phyloP scores from a whole-genome alignment of 257 asterid species.

The Jaltomata sinuosa region DNA sequence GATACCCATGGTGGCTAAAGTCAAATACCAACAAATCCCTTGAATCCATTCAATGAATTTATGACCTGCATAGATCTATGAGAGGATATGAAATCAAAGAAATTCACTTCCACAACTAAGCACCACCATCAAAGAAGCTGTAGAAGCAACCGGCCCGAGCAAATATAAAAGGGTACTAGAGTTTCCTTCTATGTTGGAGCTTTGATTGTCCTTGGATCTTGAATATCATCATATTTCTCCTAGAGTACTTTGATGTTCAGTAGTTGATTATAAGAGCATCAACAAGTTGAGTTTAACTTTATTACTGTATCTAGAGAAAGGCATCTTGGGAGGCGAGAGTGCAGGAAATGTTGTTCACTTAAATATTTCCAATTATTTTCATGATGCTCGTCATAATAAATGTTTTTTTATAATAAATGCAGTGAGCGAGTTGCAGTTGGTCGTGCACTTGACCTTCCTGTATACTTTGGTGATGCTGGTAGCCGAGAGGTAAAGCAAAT shows the following conservation, averaged over 20 bases:
- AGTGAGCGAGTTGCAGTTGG: conserved; percentile 96
- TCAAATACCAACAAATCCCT: not conserved
- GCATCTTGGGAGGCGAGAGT: not conserved
- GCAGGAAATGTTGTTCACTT: not conserved
- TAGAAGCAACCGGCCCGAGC: not conserved
- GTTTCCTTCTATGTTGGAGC: not conserved
- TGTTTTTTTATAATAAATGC: conserved; percentile 10
- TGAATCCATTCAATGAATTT: not conserved
- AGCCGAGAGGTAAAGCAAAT: conserved; percentile 76
- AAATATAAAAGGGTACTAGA: not conserved
- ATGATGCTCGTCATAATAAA: not conserved
- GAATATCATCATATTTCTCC: not conserved
- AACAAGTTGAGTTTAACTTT: not conserved
- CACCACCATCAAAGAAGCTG: not conserved
- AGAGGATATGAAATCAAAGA: not conserved
- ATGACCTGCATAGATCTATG: not conserved
- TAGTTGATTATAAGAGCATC: not conserved
- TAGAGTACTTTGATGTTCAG: not conserved
- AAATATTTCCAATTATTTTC: not conserved
- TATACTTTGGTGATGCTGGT: conserved; percentile 99
- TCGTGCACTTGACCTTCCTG: conserved; percentile 99
- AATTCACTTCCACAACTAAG: not conserved
- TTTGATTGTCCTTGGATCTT: not conserved
- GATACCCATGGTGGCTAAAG: not conserved
- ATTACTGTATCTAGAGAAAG: not conserved